Base-by-base conservation (phyloP, 768 basidiomycete species). In the Lactarius sp. region DNA sequence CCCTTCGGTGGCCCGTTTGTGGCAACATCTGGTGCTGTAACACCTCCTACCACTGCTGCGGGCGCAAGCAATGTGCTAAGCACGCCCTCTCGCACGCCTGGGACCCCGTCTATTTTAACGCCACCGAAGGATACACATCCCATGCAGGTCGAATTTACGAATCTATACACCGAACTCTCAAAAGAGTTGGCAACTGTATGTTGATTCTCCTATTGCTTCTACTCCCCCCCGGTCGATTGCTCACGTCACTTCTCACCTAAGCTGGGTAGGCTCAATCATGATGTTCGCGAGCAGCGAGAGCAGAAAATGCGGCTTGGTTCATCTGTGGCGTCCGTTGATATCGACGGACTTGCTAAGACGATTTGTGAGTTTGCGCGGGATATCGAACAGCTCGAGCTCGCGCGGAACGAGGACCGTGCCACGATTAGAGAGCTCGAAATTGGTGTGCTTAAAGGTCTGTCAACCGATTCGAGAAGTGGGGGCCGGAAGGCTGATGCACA, bases 361-460 rank as follows among this genome's bases (percentile, higher is more conserved):
- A 72, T 86, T 66, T 71, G 74, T 56, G 75, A 77, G 46, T 61
- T 83, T 54, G 80, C 81, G 62, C 75, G 71, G 16, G 89, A 90
- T 59, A 71, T 90, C 39, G 77, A 73, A 14, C 75, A 75, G 34
- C 65, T 86, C 67, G 80, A 81, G 65, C 73, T 77, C 47, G 68
- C 78, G 41, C 76, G 78, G 49, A 74, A 73, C 20, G 73, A 76
- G 1, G 72, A 81, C 50, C 74, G 75, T 20, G 77, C 79, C 34
- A 55, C 71, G 4, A 68, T 90, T 55, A 79, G 81, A 14, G 84
- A 86, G 57, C 67, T 90, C 49, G 85, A 86, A 63, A 84, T 82
- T 60, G 80, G 80, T 60, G 76, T 92, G 73, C 77, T 92, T 4
- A 87, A 85, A 76, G 85, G 90, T 86, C 58, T 33, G 77, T 72